These are phyloP conservation scores for Neurospora sp. DNA, from an alignment of 495 filamentous ascomycete genomes.

Conservation along the genomic window DNA sequence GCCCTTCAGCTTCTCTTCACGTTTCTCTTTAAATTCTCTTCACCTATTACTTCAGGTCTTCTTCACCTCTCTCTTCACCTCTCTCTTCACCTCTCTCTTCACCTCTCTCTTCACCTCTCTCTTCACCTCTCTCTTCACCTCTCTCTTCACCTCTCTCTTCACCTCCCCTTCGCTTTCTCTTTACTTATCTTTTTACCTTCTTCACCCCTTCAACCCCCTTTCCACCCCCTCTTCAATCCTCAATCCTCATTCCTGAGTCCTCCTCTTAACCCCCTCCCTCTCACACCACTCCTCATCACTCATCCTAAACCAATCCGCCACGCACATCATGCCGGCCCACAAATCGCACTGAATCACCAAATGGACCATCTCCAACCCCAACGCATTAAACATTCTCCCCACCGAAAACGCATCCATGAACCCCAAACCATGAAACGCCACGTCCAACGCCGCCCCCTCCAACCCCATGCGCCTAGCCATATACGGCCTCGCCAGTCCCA, in stretches of 20 bases:
- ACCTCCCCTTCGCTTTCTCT: neutral
- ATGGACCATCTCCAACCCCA: conserved; percentile 24
- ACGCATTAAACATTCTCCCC: conserved; percentile 21
- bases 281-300: conserved; percentile 32
- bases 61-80: neutral
- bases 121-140: neutral
- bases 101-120: neutral
- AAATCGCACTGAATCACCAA: conserved; percentile 21
- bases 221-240: neutral
- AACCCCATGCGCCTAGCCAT: conserved; percentile 4
- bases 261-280: neutral
- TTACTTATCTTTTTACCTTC: neutral
- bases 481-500: conserved; percentile 21
- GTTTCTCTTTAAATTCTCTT: neutral
- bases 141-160: neutral
- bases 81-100: neutral
- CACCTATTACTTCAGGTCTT: neutral
- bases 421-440: conserved; percentile 14
- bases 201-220: neutral
- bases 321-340: conserved; percentile 21
- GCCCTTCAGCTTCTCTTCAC: neutral
- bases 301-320: conserved; percentile 19
- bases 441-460: conserved; percentile 14
- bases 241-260: neutral
- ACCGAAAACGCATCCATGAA: conserved; percentile 10